Base-by-base conservation (phyloP, 2,329 filamentous ascomycete genomes). In the Pseudovirgaria hyperparasitica region DNA sequence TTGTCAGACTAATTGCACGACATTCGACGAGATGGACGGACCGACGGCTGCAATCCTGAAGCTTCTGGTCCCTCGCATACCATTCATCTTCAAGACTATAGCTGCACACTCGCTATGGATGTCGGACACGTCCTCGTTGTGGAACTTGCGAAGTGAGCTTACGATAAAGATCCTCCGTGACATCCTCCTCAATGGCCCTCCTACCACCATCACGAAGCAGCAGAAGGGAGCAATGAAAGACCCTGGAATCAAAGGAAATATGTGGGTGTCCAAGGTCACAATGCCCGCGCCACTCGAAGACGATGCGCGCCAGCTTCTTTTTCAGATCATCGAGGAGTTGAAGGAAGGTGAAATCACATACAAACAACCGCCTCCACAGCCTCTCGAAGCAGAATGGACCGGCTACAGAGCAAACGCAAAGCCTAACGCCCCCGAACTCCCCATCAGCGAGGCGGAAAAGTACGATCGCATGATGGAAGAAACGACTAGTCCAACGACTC, bases 201-300 rank as follows among this genome's bases (percentile, higher is more conserved):
- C 43, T 2, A 27, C 35, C 3, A 29, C 42, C 2, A 49, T 55
- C n/a, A 38, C 42, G 1, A 47, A 50, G 25, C 23, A 42, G 5
- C 87, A 94, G 52, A 59, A 55, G 22, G 41, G 70, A n/a, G 68
- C 70, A 1, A 55, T 69, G 23, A 70, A 62, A 31, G 77, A 80
- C 28, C 67, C 67, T 0, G 73, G 71, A 1, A 61, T 92, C 45
- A 85, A 82, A 46, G 84, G 84, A 4, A 70, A 69, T 23, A 72
- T 90, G 37, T 94, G 86, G 86, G 65, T 92, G 14, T 76, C 75
- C 41, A 78, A 72, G 29, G 75, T 80, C 22, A 69, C 66, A 1
- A 58, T 82, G 10, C 68, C 72, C 0, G 56, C 58, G 3, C 78
- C 76, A 0, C 60, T 69, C 1, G 63, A 64, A 45, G 41, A 67